Base-by-base conservation (phyloP, 805 yeast genomes). In the Huiozyma sinensis region DNA sequence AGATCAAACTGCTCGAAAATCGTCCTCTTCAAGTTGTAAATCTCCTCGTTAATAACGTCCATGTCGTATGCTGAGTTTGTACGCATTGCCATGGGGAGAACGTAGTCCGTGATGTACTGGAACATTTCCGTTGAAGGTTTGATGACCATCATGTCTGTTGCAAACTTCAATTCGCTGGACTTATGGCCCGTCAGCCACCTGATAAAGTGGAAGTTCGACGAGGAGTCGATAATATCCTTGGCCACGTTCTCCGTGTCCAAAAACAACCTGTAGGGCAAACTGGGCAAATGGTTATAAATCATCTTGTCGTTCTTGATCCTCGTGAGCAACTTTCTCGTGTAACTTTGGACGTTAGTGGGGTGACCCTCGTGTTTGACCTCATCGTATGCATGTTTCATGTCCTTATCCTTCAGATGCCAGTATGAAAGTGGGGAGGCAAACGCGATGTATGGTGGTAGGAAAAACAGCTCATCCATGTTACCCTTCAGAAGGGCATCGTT, bases 131-230 rank as follows among this genome's bases (percentile, higher is more conserved):
- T 40, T 5, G 65, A 65, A 3, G 86, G 86, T 36, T 65, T 68
- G n/a, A 79, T 62, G 6, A 80, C 81, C 80, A 81, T 79, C 6
- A 81, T 56, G 48, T 75, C 76, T 37, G 71, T 68, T 0, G 69
- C 64, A 38, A 65, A 53, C 11, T 52, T 49, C 27, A 60, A 54
- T 40, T 60, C 56, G 39, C 67, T 61, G 8, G 57, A 43, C 4
- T 59, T 46, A 28, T 43, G 44, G 10, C 35, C 43, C 32, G 46
- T 51, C 36, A 51, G 53, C 36, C 54, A 31, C 24, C 56, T 55
- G 5, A 61, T 52, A 4, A 53, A 41, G 5, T 58, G 55, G 6
- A 36, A 42, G 6, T 29, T 34, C 24, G 59, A 49, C 8, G 53
- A 53, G 1, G 61, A 49, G 5, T 53, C 45, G 13, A 60, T 47